A percentile compares a stretch with the other conserved stretches of the same genome.
Evolutionary conservation across 495 filamentous ascomycete genomes (phyloP).

Genomic region (Penicillium coffeae): DNA sequence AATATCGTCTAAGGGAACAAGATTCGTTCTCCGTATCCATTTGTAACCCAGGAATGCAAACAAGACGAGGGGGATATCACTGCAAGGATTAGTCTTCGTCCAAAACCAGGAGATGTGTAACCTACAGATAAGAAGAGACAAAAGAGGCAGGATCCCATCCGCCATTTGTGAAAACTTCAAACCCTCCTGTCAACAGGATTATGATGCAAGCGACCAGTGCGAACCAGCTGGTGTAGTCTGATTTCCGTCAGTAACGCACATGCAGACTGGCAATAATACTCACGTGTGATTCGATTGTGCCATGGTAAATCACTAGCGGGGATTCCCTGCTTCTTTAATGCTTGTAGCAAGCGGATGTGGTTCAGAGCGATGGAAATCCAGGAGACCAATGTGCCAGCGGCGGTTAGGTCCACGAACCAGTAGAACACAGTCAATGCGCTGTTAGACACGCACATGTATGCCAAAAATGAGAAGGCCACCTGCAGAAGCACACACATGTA

Average conservation of each 20-base stretch:
- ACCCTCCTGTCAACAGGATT: constrained; percentile 57
- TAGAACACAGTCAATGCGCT: constrained; percentile 56
- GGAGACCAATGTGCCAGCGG: constrained; percentile 51
- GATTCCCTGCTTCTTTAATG: constrained; percentile 47
- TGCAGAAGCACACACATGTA: constrained; percentile 54
- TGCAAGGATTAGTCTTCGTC: constrained; percentile 1
- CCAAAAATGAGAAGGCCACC: constrained; percentile 50
- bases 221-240: constrained; percentile 50
- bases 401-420: constrained; percentile 57
- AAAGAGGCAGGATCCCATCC: constrained; percentile 33
- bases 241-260: constrained; percentile 7
- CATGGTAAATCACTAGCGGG: constrained; percentile 46
- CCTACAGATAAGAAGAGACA: constrained; percentile 37
- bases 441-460: constrained; percentile 55
- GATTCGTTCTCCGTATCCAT: constrained; percentile 32
- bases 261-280: neutral
- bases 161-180: constrained; percentile 52
- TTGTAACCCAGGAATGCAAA: constrained; percentile 42
- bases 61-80: constrained; percentile 44
- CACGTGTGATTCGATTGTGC: constrained; percentile 35
- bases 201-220: constrained; percentile 48
- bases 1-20: constrained; percentile 29
- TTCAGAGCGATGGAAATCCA: constrained; percentile 54
- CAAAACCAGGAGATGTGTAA: neutral
- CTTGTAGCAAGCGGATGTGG: constrained; percentile 56